Conservation (phyloP, 2,329 filamentous ascomycete species). For the Trichoderma breve region DNA sequence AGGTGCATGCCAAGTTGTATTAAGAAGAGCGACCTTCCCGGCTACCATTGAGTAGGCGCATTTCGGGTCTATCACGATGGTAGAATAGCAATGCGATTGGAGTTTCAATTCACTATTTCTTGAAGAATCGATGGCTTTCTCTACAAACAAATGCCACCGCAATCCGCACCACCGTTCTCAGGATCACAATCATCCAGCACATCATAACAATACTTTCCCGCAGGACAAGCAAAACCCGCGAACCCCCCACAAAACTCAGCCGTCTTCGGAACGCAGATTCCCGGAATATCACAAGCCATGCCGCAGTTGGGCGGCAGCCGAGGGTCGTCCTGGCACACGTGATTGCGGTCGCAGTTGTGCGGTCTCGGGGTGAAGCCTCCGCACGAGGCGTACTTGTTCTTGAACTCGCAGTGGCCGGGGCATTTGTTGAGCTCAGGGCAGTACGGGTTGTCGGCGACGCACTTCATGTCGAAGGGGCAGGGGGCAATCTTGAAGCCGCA, state of each 20-base stretch:
- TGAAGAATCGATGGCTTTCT: not conserved
- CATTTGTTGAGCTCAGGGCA: conserved; percentile 32
- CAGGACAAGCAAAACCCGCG: conserved; percentile 28
- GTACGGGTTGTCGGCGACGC: conserved; percentile 24
- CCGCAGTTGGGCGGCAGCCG: conserved; percentile 32
- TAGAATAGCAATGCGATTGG: too few relatives aligned
- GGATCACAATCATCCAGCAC: conserved; percentile 32
- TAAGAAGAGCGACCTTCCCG: too few relatives aligned
- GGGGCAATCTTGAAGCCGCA: conserved; percentile 34
- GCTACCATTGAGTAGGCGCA: too few relatives aligned
- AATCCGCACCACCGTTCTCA: conserved; percentile 31
- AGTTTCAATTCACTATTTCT: not conserved
- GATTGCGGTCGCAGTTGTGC: conserved; percentile 27
- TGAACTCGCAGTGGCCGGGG: conserved; percentile 31
- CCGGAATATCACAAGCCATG: conserved; percentile 36
- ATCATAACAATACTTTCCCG: conserved; percentile 33
- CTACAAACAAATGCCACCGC: conserved; percentile 34
- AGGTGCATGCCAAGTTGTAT: too few relatives aligned
- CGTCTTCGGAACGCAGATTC: conserved; percentile 33
- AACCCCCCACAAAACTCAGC: conserved; percentile 29
- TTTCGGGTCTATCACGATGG: too few relatives aligned
- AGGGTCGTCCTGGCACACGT: conserved; percentile 36
- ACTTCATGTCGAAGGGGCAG: conserved; percentile 29
- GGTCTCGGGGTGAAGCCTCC: conserved; percentile 32
- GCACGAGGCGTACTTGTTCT: conserved; percentile 34